Evolutionary conservation across 495 filamentous ascomycete genomes (phyloP).

Genomic region (Pyrenopolyporus hunteri): DNA sequence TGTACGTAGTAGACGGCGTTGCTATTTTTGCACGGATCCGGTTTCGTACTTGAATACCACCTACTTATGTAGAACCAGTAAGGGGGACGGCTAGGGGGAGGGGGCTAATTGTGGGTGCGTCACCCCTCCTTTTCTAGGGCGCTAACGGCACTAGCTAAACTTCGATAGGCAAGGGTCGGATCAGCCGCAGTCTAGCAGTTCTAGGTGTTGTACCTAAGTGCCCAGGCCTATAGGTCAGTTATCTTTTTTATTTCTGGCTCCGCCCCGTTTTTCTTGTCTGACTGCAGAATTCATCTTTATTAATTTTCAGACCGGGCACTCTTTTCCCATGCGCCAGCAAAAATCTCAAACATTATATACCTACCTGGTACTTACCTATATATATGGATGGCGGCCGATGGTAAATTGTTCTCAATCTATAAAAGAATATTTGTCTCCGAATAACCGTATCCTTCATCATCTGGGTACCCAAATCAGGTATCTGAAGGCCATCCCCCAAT

Average conservation of each 20-base stretch:
- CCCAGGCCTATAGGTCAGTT: too few species aligned
- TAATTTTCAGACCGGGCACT: conserved; percentile 16
- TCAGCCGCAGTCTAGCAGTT: conserved; percentile 32
- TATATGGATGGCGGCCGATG: too few species aligned
- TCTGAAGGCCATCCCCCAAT: too few species aligned
- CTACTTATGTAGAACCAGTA: too few species aligned
- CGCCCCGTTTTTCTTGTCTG: conserved; percentile 29
- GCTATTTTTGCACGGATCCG: conserved; percentile 27
- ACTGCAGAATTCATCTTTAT: conserved; percentile 17
- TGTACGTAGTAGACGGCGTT: conserved; percentile 4
- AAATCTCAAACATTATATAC: neutral
- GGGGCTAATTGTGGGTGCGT: neutral
- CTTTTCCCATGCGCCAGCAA: neutral
- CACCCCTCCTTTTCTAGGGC: neutral
- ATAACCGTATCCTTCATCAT: too few species aligned
- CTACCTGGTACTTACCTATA: too few species aligned
- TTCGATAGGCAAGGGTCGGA: conserved; percentile 14
- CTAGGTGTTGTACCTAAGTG: too few species aligned
- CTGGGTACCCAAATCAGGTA: too few species aligned
- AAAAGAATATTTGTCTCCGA: too few species aligned
- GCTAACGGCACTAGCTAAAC: conserved; percentile 9
- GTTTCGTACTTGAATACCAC: conserved; percentile 25
- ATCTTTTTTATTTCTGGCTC: conserved; percentile 25
- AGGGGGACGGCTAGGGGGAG: neutral
- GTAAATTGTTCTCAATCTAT: too few species aligned